Base-by-base conservation (phyloP, 345 rosid species). In the Eutrema heterophyllum region DNA sequence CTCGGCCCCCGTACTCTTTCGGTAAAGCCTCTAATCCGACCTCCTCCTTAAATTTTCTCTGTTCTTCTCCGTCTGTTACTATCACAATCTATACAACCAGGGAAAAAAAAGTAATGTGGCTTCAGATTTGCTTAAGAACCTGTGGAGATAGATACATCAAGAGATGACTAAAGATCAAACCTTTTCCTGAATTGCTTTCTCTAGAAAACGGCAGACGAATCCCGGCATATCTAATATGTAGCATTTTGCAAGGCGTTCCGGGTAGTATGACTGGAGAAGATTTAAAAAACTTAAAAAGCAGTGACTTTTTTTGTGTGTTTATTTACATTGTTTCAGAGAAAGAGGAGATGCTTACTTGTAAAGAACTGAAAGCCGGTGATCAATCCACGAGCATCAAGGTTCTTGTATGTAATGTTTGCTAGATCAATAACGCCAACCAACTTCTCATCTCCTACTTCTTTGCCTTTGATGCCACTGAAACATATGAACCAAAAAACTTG, bases 301-400 rank as follows among this genome's bases (percentile, higher is more conserved):
- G 59, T 4, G 38, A 45, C 39, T 3, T 26, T 15, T 16, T n/a
- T 15, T 44, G n/a, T n/a, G n/a, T n/a, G n/a, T n/a, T n/a, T n/a
- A 68, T 9, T 5, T 41, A 72, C 54, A 29, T 29, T 11, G 72
- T 64, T 18, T 6, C 7, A 27, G 67, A 55, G 8, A 18, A 39
- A 64, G 43, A 5, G 38, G 13, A 32, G 24, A 55, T 49, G 41
- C 10, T 74, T 76, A 91, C 97, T 96, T 91, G 98, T 73, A 94
- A n/a, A 82, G 83, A 88, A 87, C 40, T 94, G 97, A 78, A 94
- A 94, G 55, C 85, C 86, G 6, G 90, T 94, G 72, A 89, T 91
- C 50, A 94, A 16, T 65, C 85, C 98, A 71, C 96, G 93, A 24
- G 85, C 88, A 78, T 94, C 98, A 10, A 89, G 48, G 27, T 91